Evolutionary conservation across 2,329 filamentous ascomycete species (phyloP).

Genomic region (Gaeumannomyces tritici): DNA sequence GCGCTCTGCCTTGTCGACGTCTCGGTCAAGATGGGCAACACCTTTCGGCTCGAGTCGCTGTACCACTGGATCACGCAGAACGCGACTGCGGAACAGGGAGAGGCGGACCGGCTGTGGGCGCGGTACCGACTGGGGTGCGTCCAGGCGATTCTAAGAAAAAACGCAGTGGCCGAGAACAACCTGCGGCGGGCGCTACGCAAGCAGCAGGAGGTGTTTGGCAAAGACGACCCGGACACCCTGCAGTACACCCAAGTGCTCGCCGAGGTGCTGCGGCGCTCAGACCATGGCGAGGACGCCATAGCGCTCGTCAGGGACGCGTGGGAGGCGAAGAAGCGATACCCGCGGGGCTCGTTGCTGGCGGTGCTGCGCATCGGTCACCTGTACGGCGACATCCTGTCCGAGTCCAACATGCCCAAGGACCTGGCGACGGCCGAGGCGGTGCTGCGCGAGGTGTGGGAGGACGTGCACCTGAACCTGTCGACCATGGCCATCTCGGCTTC

Average conservation of each 20-base stretch:
- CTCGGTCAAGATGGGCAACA: constrained; percentile 4
- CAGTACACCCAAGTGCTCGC: constrained; percentile 6
- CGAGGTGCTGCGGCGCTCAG: constrained; percentile 4
- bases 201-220: constrained; percentile 1
- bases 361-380: constrained; percentile 4
- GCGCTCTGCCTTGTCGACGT: constrained; percentile 3
- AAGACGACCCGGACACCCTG: constrained; percentile 4
- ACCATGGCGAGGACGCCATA: background rate
- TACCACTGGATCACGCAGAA: constrained; percentile 6
- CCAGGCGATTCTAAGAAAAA: constrained; percentile 4
- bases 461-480: constrained; percentile 1
- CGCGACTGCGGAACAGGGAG: background rate
- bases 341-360: constrained; percentile 2
- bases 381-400: constrained; percentile 4
- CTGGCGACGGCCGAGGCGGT: constrained; percentile 2
- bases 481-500: background rate
- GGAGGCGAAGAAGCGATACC: background rate
- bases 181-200: background rate
- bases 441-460: constrained; percentile 4
- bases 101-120: constrained; percentile 3
- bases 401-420: constrained; percentile 3
- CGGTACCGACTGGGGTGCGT: constrained; percentile 6
- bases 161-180: constrained; percentile 2
- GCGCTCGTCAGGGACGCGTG: constrained; percentile 1
- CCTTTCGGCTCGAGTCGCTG: constrained; percentile 1